Conservation (phyloP, 164 flowering plant species). For the Piper betle region DNA sequence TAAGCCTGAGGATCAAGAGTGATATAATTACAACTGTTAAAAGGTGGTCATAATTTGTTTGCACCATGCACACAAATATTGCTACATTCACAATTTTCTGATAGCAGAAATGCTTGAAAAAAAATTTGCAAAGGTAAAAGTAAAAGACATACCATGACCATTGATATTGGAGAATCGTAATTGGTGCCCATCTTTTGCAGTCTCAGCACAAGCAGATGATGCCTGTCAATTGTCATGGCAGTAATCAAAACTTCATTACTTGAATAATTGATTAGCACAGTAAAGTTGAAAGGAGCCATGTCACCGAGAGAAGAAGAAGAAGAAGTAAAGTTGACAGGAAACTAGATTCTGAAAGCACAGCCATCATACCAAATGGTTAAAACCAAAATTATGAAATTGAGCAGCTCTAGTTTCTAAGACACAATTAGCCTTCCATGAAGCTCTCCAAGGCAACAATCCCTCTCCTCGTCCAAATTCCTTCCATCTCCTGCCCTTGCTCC, state of each 20-base stretch:
- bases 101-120: too few species aligned
- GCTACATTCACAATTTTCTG: not conserved
- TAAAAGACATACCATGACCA: not conserved
- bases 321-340: too few species aligned
- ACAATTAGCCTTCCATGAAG: not conserved
- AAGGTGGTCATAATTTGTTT: too few species aligned
- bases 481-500: not conserved
- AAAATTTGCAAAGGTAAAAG: not conserved
- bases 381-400: not conserved
- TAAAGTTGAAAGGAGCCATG: not conserved
- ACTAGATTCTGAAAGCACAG: not conserved
- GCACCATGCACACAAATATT: too few species aligned
- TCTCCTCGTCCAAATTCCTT: not conserved
- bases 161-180: too few species aligned
- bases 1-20: too few species aligned
- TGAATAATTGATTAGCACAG: too few species aligned
- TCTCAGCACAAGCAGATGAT: not conserved
- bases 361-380: not conserved
- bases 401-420: not conserved
- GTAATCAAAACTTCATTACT: too few species aligned
- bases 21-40: too few species aligned
- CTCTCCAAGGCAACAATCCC: not conserved
- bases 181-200: not conserved
- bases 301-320: too few species aligned
- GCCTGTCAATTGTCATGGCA: not conserved